These are phyloP conservation scores for Paramecium biaurelia DNA, from an alignment of 73 alveolate species.

Conservation along the genomic window DNA sequence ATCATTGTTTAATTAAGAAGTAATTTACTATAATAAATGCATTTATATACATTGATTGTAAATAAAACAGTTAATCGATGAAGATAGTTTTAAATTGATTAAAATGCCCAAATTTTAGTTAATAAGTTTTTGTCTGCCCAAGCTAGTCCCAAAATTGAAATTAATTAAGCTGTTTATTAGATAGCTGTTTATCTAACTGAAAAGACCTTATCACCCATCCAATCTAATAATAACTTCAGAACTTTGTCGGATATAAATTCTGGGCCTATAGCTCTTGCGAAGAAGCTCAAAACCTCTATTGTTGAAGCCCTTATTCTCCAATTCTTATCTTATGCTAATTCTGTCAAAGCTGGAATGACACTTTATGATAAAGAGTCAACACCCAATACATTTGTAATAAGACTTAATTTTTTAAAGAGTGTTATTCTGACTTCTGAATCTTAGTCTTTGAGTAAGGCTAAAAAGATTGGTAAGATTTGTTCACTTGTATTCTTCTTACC, in stretches of 20 bases:
- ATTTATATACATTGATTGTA: conserved; percentile 29
- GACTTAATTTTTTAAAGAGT: conserved; percentile 53
- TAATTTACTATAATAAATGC: conserved; percentile 13
- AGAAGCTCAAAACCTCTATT: conserved; percentile 54
- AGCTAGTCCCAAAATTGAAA: conserved; percentile 26
- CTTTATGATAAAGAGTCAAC: conserved; percentile 57
- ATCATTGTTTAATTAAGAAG: conserved; percentile 37
- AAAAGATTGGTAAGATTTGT: conserved; percentile 56
- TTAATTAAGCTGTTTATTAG: conserved; percentile 23
- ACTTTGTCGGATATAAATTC: conserved; percentile 55
- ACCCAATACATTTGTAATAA: conserved; percentile 55
- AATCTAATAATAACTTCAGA: conserved; percentile 54
- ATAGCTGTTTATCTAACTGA: conserved; percentile 59
- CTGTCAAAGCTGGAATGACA: conserved; percentile 64
- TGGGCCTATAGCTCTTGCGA: conserved; percentile 62
- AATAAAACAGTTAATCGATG: conserved; percentile 62
- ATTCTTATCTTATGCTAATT: conserved; percentile 62
- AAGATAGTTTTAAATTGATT: conserved; percentile 36
- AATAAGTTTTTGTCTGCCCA: conserved; percentile 64
- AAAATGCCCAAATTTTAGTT: conserved; percentile 46
- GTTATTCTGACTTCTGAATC: conserved; percentile 66
- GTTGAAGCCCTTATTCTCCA: conserved; percentile 67
- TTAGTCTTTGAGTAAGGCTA: conserved; percentile 38
- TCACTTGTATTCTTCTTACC: conserved; percentile 62
- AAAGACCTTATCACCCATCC: conserved; percentile 62